These are phyloP conservation scores for Colletotrichum lupini DNA, from an alignment of 2,329 filamentous ascomycete genomes.

Conservation along the genomic window DNA sequence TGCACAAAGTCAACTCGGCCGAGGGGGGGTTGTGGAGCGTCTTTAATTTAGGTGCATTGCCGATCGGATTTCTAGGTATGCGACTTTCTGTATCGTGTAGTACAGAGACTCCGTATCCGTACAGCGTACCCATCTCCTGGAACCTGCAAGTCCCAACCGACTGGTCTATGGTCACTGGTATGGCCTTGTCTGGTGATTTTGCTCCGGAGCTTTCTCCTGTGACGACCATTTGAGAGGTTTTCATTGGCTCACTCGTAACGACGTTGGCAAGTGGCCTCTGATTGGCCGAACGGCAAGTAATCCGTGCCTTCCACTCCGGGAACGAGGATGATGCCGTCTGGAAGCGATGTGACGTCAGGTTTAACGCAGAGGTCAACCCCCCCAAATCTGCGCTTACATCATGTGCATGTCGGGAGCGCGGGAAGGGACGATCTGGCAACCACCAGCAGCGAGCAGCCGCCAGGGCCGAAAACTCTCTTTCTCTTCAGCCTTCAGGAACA, in stretches of 20 bases:
- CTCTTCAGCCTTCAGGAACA: neutral
- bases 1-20: neutral
- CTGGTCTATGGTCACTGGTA: neutral
- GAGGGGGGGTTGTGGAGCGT: neutral
- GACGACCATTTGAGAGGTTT: neutral
- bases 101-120: no score
- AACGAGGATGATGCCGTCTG: neutral
- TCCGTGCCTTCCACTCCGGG: neutral
- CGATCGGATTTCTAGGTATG: neutral
- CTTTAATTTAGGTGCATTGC: neutral
- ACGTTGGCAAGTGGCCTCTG: conserved; percentile 1
- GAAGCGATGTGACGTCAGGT: conserved; percentile 15
- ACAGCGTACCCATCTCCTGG: neutral
- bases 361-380: neutral
- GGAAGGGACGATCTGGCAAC: conserved; percentile 13
- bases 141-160: neutral
- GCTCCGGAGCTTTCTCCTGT: conserved; percentile 21
- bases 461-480: neutral
- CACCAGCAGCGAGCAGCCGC: neutral
- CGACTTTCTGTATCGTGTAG: no score
- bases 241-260: conserved; percentile 4
- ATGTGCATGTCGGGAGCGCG: conserved; percentile 10
- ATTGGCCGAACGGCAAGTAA: neutral
- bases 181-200: neutral
- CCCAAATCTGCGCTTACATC: conserved; percentile 1